Base-by-base conservation (phyloP, 129 eudicot species). In the Lactuca saligna region DNA sequence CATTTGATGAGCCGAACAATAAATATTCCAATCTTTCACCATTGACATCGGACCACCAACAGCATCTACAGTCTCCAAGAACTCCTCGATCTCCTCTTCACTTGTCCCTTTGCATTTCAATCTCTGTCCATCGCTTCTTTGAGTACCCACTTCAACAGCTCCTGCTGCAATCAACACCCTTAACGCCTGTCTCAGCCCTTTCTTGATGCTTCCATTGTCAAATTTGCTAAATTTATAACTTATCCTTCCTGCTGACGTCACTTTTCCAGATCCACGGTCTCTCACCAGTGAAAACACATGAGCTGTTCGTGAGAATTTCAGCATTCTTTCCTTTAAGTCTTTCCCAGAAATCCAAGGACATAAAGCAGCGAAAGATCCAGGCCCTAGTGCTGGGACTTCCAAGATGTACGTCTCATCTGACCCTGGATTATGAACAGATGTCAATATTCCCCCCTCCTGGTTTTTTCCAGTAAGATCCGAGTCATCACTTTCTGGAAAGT, bases 1-100 rank as follows among this genome's bases (percentile, higher is more conserved):
- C 90, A 91, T 91, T 75, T 91, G 97, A 81, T 91, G 97, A 7
- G 97, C 97, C 2, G 97, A 83, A 66, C 82, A 68, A 63, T 88
- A 91, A 8, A 87, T 81, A 8, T 82, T 86, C 92, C 92, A 89
- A 46, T 82, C 63, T 82, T 81, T 64, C 33, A 73, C 83, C 64
- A 78, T 11, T 5, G 90, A 73, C 61, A 75, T 65, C 0, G 96
- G 96, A 72, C 97, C 97, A 1, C 80, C 82, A 3, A 63, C 55
- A 2, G 85, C 93, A 14, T 49, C 73, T 5, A 91, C 88, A 1
- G 77, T 71, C 37, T 82, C 96, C 38, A 91, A 58, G 62, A 86
- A 88, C 55, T 75, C 85, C 75, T 91, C 88, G 15, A 88, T 17
- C n/a, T 86, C 91, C 13, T 71, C 54, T 8, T 82, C 60, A 13